A percentile compares a stretch with the other conserved stretches of the same genome.
phyloP scores from a whole-genome alignment of 495 filamentous ascomycete genomes.

The Annulohypoxylon maeteangense region DNA sequence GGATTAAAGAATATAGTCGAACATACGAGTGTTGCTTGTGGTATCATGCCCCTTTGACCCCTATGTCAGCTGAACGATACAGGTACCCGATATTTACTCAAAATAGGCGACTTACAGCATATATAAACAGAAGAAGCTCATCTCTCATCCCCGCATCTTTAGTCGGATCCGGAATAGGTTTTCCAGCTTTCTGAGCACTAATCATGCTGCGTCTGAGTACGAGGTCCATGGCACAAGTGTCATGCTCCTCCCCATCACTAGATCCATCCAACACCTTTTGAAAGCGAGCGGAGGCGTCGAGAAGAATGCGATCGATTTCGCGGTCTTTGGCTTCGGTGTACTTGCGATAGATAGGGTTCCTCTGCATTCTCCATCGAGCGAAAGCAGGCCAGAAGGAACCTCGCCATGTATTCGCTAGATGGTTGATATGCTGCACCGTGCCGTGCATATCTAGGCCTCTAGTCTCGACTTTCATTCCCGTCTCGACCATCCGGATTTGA shows the following conservation, averaged over 20 bases:
- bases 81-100: not conserved
- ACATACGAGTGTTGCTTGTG: conserved; percentile 18
- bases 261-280: conserved; percentile 23
- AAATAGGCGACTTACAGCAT: not conserved
- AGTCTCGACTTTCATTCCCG: conserved; percentile 13
- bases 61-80: not conserved
- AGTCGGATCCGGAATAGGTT: conserved; percentile 37
- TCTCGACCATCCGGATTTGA: conserved; percentile 39
- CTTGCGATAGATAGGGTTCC: conserved; percentile 39
- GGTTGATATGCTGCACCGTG: conserved; percentile 42
- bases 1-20: not conserved
- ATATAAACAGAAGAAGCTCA: conserved; percentile 33
- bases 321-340: conserved; percentile 24
- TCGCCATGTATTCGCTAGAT: conserved; percentile 23
- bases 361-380: conserved; percentile 29
- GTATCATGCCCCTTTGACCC: conserved; percentile 17
- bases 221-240: conserved; percentile 53
- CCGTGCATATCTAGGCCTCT: conserved; percentile 28
- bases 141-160: conserved; percentile 45
- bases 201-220: conserved; percentile 48
- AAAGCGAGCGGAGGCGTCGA: conserved; percentile 39
- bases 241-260: conserved; percentile 36
- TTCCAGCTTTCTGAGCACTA: conserved; percentile 42
- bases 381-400: conserved; percentile 23
- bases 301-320: conserved; percentile 42